Conservation (phyloP, 2,329 filamentous ascomycete genomes). For the Sarocladium strictum region DNA sequence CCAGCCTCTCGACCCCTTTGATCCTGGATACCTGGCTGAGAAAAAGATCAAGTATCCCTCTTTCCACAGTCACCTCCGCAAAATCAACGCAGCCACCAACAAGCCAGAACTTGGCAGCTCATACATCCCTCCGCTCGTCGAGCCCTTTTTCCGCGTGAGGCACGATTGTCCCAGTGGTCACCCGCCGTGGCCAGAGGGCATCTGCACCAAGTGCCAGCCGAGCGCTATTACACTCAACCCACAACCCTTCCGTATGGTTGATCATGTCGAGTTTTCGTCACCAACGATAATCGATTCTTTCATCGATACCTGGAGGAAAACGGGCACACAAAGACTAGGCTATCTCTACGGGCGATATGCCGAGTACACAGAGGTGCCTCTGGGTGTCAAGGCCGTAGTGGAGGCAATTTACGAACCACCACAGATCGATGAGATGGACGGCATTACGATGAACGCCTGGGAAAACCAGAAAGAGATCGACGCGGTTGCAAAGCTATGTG, state of each 20-base stretch:
- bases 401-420: slow-evolving; percentile 97
- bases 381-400: slow-evolving; percentile 91
- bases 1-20: slow-evolving; percentile 92
- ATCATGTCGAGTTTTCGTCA: slow-evolving; percentile 93
- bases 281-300: slow-evolving; percentile 82
- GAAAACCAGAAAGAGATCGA: slow-evolving; percentile 78
- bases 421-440: slow-evolving; percentile 82
- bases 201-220: slow-evolving; percentile 96
- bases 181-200: slow-evolving; percentile 88
- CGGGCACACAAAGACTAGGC: slow-evolving; percentile 76
- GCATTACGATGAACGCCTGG: slow-evolving; percentile 80
- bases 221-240: slow-evolving; percentile 94
- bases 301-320: slow-evolving; percentile 85
- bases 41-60: slow-evolving; percentile 99
- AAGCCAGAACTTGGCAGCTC: slow-evolving; percentile 90
- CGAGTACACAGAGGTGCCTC: slow-evolving; percentile 85
- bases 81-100: slow-evolving; percentile 94
- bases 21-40: slow-evolving; percentile 79
- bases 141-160: slow-evolving; percentile 87
- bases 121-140: slow-evolving; percentile 89
- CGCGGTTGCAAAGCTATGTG: slow-evolving; percentile 73
- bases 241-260: slow-evolving; percentile 92
- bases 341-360: slow-evolving; percentile 88
- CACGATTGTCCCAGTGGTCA: slow-evolving; percentile 89
- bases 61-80: slow-evolving; percentile 89